Evolutionary conservation across 805 yeast genomes (phyloP), one percentile per base, ranked within the genome.

Genomic region (Pichia exigua): DNA sequence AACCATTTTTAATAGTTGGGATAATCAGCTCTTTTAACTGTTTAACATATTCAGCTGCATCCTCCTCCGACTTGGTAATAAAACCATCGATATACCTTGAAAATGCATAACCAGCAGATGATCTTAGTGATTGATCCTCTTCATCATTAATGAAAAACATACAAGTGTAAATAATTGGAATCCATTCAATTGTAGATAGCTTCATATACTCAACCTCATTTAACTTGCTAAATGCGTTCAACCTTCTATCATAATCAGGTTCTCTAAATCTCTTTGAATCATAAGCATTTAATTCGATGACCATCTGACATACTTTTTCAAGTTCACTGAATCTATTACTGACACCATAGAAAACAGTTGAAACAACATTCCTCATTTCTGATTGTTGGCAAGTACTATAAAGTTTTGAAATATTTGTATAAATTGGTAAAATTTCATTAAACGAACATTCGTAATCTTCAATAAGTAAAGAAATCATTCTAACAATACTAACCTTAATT

Each of bases 51-150:
- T 52, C 59, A 6, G 35, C 48, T 4, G 73, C 70, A 41, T 51
- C 57, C 3, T 55, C 64, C 17, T 58, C 70, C 8, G 47, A 56
- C 49, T 66, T 65, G 3, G 59, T 55, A 4, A 78, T 67, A 21
- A 71, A 64, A 43, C 78, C 72, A 49, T 89, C 96, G 45, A 87
- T 67, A 62, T 83, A 88, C 46, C 85, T 72, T 51, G 74, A 75
- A 52, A 92, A 64, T 0, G 81, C 69, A 57, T 77, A 82, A 0
- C 87, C 68, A 2, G 96, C 87, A 61, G 87, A 87, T 0, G 87
- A 77, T 66, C 97, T 77, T 52, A 92, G 70, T 0, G 96, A 83
- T 46, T 85, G 72, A 65, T 92, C 99, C 15, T 81, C 83, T 39
- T 81, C 82, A 60, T 88, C 95, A 51, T 81, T 81, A 52, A 94